Percentiles rank a stretch among this genome's conserved stretches.
Conservation (phyloP, 192 early-diverging fungal genomes). For the Linnemannia zychae region DNA sequence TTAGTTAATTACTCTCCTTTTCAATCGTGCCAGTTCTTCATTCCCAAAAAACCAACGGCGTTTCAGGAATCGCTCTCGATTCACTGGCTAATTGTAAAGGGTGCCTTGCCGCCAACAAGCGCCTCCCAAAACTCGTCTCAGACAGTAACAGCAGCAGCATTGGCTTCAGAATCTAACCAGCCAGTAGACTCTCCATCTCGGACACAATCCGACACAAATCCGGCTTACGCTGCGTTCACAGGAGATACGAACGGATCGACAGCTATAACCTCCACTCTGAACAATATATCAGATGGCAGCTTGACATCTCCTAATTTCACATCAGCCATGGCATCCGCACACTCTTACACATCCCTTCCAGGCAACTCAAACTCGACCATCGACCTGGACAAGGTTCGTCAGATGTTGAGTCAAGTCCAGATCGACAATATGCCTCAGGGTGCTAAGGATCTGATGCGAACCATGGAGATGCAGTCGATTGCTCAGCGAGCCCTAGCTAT, state of each 20-base stretch:
- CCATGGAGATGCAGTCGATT: conserved; percentile 28
- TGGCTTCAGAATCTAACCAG: neutral
- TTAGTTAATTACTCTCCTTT: neutral
- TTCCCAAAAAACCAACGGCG: conserved; percentile 27
- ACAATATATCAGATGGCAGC: neutral
- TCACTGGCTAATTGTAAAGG: conserved; percentile 41
- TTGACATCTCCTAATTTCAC: too few relatives aligned
- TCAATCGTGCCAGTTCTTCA: conserved; percentile 35
- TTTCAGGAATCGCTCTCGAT: conserved; percentile 21
- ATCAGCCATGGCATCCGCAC: neutral
- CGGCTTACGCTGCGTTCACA: neutral
- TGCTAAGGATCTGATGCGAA: conserved; percentile 31
- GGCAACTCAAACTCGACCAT: neutral
- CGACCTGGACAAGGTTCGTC: conserved; percentile 31
- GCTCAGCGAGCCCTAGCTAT: neutral
- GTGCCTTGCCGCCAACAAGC: neutral
- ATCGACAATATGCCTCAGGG: conserved; percentile 32
- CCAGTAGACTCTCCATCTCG: neutral
- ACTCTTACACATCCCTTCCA: neutral
- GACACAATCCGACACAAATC: neutral
- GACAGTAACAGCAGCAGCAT: neutral
- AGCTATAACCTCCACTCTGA: neutral
- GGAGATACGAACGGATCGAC: neutral
- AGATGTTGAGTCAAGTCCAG: conserved; percentile 29
- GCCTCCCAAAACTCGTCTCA: neutral